These are phyloP conservation scores for Samsoniella hepiali DNA, from an alignment of 2,329 filamentous ascomycete species.

Conservation along the genomic window DNA sequence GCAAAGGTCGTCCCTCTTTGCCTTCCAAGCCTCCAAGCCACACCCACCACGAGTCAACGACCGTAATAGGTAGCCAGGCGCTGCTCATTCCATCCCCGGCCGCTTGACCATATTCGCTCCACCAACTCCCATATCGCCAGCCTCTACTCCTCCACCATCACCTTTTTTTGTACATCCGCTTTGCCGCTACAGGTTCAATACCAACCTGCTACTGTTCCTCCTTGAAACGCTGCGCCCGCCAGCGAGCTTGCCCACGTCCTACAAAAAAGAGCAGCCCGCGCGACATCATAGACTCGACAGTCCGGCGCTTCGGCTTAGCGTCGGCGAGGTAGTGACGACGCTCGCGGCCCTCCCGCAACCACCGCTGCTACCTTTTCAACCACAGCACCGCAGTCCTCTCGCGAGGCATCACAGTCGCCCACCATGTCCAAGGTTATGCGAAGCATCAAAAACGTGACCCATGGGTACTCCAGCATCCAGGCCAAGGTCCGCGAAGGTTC, in stretches of 20 bases:
- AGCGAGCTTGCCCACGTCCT: not conserved
- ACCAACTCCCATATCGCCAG: not conserved
- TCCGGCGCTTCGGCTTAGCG: constrained; percentile 17
- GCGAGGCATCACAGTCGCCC: constrained; percentile 26
- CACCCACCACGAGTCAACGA: constrained; percentile 15
- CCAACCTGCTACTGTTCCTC: not conserved
- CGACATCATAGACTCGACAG: constrained; percentile 15
- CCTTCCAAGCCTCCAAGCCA: constrained; percentile 4
- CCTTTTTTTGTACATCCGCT: not conserved
- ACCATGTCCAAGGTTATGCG: constrained; percentile 94
- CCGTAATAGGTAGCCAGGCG: not conserved
- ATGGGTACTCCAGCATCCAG: constrained; percentile 94
- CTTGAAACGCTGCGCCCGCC: not conserved
- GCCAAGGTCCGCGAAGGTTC: constrained; percentile 97
- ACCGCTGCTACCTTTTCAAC: not conserved
- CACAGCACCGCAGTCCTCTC: constrained; percentile 5
- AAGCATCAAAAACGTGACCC: constrained; percentile 98
- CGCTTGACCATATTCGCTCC: constrained; percentile 1
- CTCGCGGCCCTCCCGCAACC: constrained; percentile 9
- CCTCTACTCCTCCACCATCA: not conserved
- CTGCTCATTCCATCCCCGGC: not conserved
- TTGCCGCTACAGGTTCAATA: not conserved
- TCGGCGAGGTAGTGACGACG: constrained; percentile 18
- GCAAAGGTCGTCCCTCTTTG: not conserved
- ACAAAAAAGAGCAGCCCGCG: not conserved